These are phyloP conservation scores for Pelargonium myrrhifolium DNA, from an alignment of 441 rosid genomes.

Conservation along the genomic window DNA sequence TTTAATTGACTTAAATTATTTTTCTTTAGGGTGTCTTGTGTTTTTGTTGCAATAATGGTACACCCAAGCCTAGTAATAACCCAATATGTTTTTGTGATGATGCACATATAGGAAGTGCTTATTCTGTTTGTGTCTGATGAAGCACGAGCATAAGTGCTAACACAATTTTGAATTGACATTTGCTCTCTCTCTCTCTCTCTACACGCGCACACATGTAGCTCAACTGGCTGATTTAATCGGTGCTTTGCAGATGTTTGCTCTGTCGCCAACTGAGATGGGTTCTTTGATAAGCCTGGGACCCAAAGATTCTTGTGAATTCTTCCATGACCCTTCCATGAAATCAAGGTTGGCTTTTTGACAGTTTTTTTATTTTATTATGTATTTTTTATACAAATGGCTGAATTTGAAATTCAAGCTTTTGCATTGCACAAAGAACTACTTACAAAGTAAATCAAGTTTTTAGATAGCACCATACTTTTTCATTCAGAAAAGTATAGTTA, in stretches of 20 bases:
- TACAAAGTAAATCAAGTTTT: too few relatives aligned
- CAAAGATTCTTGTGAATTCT: constrained; percentile 65
- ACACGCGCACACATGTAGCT: neutral
- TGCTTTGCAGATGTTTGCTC: constrained; percentile 60
- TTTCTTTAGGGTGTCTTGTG: neutral
- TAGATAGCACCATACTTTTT: neutral
- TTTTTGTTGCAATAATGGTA: neutral
- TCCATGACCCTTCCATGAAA: constrained; percentile 82
- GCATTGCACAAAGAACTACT: too few relatives aligned
- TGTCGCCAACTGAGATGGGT: constrained; percentile 83
- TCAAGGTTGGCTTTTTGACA: constrained; percentile 44
- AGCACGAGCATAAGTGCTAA: neutral
- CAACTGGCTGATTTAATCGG: constrained; percentile 18
- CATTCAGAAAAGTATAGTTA: neutral
- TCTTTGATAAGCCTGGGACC: constrained; percentile 69
- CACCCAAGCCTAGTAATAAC: neutral
- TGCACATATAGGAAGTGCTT: neutral
- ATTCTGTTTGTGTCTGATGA: too few relatives aligned
- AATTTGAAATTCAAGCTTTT: too few relatives aligned
- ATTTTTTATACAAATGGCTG: too few relatives aligned
- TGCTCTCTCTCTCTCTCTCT: neutral
- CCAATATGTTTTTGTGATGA: neutral
- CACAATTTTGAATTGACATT: neutral
- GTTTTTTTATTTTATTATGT: neutral
- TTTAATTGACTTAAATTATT: neutral